phyloP scores from a whole-genome alignment of 164 flowering plant genomes.

The Santalum album region DNA sequence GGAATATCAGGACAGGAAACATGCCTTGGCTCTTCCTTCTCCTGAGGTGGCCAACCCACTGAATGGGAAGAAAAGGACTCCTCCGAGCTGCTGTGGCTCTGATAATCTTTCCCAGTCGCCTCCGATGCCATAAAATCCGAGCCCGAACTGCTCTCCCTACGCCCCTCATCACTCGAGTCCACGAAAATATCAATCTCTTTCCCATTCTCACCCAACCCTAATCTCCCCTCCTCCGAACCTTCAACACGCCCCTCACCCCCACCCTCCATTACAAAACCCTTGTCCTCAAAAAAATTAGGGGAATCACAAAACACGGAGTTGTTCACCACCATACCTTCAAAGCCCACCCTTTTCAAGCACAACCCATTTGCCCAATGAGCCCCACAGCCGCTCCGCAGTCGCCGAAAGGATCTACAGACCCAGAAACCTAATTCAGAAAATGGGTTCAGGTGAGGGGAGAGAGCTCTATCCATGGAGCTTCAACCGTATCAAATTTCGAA shows the following conservation, averaged over 20 bases:
- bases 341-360: constrained; percentile 15
- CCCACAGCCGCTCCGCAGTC: constrained; percentile 5
- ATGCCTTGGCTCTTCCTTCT: constrained; percentile 19
- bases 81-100: constrained; percentile 39
- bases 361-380: constrained; percentile 14
- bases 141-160: constrained; percentile 38
- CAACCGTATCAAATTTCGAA: constrained; percentile 20
- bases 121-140: constrained; percentile 44
- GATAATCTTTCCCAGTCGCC: constrained; percentile 36
- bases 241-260: constrained; percentile 17
- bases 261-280: constrained; percentile 33
- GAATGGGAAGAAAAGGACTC: constrained; percentile 30
- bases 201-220: constrained; percentile 12
- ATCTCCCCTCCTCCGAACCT: constrained; percentile 9
- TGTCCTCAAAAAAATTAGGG: constrained; percentile 13
- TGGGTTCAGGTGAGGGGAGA: constrained; percentile 14
- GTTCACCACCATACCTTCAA: constrained; percentile 27
- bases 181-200: constrained; percentile 13
- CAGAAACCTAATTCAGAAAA: constrained; percentile 20
- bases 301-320: constrained; percentile 31
- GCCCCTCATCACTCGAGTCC: constrained; percentile 22
- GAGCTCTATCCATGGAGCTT: constrained; percentile 24
- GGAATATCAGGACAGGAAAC: constrained; percentile 15
- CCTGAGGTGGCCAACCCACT: constrained; percentile 27
- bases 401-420: constrained; percentile 20